These are phyloP conservation scores for Angophora floribunda DNA, from an alignment of 345 rosid genomes.

Conservation along the genomic window DNA sequence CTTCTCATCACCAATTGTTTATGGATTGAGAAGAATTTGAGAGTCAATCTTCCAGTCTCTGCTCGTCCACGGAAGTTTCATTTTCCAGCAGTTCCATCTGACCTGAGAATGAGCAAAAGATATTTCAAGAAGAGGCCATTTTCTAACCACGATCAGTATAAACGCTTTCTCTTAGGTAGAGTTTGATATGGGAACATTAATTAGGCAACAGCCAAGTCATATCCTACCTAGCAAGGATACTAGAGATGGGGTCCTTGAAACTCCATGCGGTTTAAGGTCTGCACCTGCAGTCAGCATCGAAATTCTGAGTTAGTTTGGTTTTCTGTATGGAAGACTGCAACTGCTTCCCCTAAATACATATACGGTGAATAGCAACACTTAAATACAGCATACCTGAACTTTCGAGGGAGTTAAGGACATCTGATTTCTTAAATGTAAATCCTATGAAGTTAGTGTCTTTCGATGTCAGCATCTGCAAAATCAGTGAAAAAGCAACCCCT, in stretches of 20 bases:
- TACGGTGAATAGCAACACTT: not conserved
- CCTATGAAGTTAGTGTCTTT: constrained; percentile 92
- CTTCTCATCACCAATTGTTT: not conserved
- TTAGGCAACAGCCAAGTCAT: not conserved
- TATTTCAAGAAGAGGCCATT: not conserved
- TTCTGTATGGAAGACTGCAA: not conserved
- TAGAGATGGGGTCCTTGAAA: constrained; percentile 67
- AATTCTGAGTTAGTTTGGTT: not conserved
- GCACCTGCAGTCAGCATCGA: constrained; percentile 32
- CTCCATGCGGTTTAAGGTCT: constrained; percentile 46
- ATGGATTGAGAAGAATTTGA: not conserved
- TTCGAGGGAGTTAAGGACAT: constrained; percentile 61
- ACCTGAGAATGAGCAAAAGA: constrained; percentile 20
- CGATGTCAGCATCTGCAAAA: constrained; percentile 87
- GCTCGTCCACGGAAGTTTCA: constrained; percentile 37
- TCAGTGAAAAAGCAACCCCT: constrained; percentile 1
- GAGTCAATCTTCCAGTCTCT: constrained; percentile 26
- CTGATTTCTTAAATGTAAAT: constrained; percentile 87
- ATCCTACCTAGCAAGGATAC: constrained; percentile 75
- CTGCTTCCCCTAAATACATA: not conserved
- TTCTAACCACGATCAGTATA: not conserved
- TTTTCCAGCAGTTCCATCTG: constrained; percentile 64
- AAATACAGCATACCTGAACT: constrained; percentile 50
- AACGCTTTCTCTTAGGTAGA: not conserved
- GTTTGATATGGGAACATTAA: not conserved